Evolutionary conservation across 2,329 filamentous ascomycete genomes (phyloP).

Genomic region (Delphinella strobiligena): DNA sequence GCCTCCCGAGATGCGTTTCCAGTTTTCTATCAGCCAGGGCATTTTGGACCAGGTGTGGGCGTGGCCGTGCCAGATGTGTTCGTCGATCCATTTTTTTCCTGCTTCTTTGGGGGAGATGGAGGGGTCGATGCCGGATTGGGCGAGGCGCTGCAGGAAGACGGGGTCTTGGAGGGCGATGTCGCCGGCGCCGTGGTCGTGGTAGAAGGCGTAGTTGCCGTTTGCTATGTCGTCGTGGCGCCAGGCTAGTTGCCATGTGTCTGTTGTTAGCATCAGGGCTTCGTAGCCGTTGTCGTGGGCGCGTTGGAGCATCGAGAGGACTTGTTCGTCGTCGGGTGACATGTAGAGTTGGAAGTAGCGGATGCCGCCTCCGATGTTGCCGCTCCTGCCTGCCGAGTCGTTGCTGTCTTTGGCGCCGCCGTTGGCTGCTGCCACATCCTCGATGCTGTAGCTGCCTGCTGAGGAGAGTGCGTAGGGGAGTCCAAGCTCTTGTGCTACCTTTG

Average conservation of each 20-base stretch:
- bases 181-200: conserved; percentile 42
- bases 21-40: conserved; percentile 48
- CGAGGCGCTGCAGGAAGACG: conserved; percentile 43
- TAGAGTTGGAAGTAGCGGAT: conserved; percentile 49
- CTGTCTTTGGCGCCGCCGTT: conserved; percentile 29
- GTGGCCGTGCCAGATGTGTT: conserved; percentile 49
- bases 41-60: conserved; percentile 55
- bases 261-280: conserved; percentile 45
- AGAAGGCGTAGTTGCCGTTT: conserved; percentile 49
- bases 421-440: conserved; percentile 46
- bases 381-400: neutral
- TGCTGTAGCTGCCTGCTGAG: conserved; percentile 43
- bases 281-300: conserved; percentile 44
- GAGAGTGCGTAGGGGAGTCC: conserved; percentile 48
- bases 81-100: conserved; percentile 50
- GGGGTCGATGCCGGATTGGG: conserved; percentile 33
- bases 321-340: conserved; percentile 49
- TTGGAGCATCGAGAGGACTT: conserved; percentile 44
- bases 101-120: conserved; percentile 40
- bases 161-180: conserved; percentile 48
- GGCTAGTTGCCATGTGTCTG: conserved; percentile 46
- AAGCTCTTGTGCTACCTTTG: conserved; percentile 47
- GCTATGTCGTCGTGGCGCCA: conserved; percentile 49
- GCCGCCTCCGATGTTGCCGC: neutral
- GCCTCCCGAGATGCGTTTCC: conserved; percentile 42